A percentile compares a stretch with the other conserved stretches of the same genome.
phyloP scores from a whole-genome alignment of 768 basidiomycete genomes.

The Thelephora aurantiotincta region DNA sequence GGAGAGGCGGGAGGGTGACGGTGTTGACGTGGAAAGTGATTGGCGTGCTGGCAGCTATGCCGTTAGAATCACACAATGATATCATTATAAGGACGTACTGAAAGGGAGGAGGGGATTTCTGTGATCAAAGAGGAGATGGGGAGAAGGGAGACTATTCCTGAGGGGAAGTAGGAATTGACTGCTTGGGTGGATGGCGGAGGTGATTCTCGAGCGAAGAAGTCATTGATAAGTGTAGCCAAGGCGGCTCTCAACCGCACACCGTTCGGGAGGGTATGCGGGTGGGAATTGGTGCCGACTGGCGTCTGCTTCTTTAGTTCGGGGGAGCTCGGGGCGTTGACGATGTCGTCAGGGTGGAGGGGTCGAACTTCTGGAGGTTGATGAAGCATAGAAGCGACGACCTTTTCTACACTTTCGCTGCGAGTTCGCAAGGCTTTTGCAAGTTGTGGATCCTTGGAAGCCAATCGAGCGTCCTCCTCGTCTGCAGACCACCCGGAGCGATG shows the following conservation, averaged over 20 bases:
- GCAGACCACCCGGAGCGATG: constrained; percentile 39
- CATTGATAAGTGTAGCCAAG: constrained; percentile 66
- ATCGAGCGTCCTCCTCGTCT: constrained; percentile 45
- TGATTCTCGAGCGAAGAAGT: constrained; percentile 62
- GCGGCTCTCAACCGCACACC: constrained; percentile 69
- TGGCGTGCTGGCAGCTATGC: constrained; percentile 3
- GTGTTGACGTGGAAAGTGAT: constrained; percentile 3
- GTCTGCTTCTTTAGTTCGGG: constrained; percentile 26
- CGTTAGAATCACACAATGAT: too few relatives aligned
- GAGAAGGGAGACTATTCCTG: background rate
- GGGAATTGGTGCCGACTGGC: constrained; percentile 8
- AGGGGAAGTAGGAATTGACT: constrained; percentile 3
- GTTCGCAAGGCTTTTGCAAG: constrained; percentile 53
- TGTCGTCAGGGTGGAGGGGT: constrained; percentile 39
- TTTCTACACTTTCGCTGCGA: constrained; percentile 72
- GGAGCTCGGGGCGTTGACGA: constrained; percentile 35
- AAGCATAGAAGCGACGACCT: constrained; percentile 70
- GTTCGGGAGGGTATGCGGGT: constrained; percentile 60
- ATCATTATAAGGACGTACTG: background rate
- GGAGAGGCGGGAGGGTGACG: constrained; percentile 9
- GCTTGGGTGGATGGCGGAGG: constrained; percentile 21
- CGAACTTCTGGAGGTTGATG: constrained; percentile 60
- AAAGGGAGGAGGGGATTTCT: constrained; percentile 14
- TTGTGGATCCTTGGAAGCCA: constrained; percentile 41
- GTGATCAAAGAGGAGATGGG: constrained; percentile 5